Evolutionary conservation across 495 filamentous ascomycete species (phyloP).

Genomic region (Rusavskia elegans): DNA sequence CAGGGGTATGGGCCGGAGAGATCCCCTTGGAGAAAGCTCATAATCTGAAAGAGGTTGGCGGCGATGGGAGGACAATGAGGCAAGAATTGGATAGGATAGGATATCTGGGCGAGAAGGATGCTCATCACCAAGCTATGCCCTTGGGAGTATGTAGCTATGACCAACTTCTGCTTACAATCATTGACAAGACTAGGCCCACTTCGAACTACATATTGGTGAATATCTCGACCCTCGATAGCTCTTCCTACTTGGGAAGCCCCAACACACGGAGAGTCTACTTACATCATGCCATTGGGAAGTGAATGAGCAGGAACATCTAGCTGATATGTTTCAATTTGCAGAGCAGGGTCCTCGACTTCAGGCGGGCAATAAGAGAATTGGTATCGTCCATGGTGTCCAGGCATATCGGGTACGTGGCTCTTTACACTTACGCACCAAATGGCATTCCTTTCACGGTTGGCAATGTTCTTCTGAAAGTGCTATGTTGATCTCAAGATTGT

Average conservation of each 20-base stretch:
- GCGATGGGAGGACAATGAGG: constrained; percentile 42
- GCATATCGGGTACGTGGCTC: constrained; percentile 9
- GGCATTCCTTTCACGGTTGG: background rate
- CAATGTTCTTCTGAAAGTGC: too few relatives aligned
- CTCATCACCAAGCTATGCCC: constrained; percentile 42
- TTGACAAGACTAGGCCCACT: constrained; percentile 38
- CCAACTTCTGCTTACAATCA: background rate
- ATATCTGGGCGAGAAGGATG: constrained; percentile 44
- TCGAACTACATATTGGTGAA: constrained; percentile 55
- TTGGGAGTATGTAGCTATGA: constrained; percentile 29
- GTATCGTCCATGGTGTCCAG: constrained; percentile 53
- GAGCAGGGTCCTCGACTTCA: constrained; percentile 66
- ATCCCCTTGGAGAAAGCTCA: constrained; percentile 49
- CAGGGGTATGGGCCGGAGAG: constrained; percentile 60
- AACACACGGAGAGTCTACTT: too few relatives aligned
- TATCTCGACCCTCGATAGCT: background rate
- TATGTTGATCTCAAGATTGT: constrained; percentile 19
- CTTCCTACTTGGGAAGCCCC: background rate
- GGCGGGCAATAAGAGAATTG: constrained; percentile 41
- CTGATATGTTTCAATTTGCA: background rate
- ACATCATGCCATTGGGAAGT: background rate
- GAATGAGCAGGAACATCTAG: background rate
- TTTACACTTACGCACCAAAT: background rate
- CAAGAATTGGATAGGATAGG: constrained; percentile 54
- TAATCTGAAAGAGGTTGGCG: constrained; percentile 37